Conservation (phyloP, 1,139 yeast species). For the Nakaseomyces uthaithaninus region DNA sequence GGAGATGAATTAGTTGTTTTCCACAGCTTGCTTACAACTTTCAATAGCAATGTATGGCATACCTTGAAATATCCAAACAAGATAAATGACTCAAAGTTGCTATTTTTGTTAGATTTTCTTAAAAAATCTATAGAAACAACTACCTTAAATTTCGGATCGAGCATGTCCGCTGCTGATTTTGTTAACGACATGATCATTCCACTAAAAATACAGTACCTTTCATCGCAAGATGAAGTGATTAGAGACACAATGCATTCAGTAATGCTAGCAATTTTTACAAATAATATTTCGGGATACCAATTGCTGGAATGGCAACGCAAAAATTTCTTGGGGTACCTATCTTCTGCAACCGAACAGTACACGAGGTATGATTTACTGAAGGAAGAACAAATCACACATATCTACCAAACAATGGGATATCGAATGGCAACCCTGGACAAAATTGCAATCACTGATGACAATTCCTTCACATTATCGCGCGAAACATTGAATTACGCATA, state of each 20-base stretch:
- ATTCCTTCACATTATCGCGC: slow-evolving; percentile 15
- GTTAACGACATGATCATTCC: slow-evolving; percentile 15
- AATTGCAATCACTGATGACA: not conserved
- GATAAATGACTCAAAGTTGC: slow-evolving; percentile 18
- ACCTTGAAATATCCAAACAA: slow-evolving; percentile 13
- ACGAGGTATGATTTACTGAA: slow-evolving; percentile 13
- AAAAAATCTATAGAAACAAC: slow-evolving; percentile 16
- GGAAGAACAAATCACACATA: slow-evolving; percentile 16
- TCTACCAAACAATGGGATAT: slow-evolving; percentile 8
- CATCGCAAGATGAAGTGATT: slow-evolving; percentile 13
- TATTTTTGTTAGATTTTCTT: slow-evolving; percentile 23
- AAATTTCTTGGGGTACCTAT: slow-evolving; percentile 15
- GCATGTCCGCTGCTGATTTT: slow-evolving; percentile 6
- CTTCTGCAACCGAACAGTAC: slow-evolving; percentile 17
- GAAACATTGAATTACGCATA: slow-evolving; percentile 21
- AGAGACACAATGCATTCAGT: slow-evolving; percentile 25
- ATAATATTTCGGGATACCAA: slow-evolving; percentile 7
- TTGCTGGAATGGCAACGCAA: slow-evolving; percentile 21
- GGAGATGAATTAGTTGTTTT: slow-evolving; percentile 7
- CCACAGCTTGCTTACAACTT: slow-evolving; percentile 5
- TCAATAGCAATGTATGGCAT: slow-evolving; percentile 12
- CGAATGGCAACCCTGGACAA: slow-evolving; percentile 1
- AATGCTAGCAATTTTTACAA: slow-evolving; percentile 17
- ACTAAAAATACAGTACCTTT: slow-evolving; percentile 11
- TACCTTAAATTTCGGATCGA: slow-evolving; percentile 4